Evolutionary conservation across 495 filamentous ascomycete genomes (phyloP).

Genomic region (Penicillium flavigenum): DNA sequence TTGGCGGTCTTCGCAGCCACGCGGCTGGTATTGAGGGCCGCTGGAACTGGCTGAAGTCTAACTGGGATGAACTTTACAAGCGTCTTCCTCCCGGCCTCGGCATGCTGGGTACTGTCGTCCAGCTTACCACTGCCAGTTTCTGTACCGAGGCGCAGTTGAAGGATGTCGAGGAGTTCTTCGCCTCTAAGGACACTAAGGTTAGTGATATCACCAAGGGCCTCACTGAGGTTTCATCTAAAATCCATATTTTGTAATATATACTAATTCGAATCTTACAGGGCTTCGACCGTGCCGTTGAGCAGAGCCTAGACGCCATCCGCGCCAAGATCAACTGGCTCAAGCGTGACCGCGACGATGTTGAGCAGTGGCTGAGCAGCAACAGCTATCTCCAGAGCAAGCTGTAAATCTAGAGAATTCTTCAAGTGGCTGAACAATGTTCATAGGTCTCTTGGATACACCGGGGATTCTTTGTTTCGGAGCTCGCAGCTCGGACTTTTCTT

Average conservation of each 20-base stretch:
- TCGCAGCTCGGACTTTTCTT: not conserved
- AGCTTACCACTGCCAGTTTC: conserved; percentile 81
- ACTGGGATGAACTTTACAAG: conserved; percentile 80
- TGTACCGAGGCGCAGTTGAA: conserved; percentile 70
- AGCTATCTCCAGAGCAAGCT: conserved; percentile 52
- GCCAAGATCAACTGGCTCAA: conserved; percentile 63
- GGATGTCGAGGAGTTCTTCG: conserved; percentile 79
- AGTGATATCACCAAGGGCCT: conserved; percentile 8
- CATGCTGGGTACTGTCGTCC: conserved; percentile 84
- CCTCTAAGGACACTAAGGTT: conserved; percentile 73
- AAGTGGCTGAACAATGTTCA: not conserved
- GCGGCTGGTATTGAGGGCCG: conserved; percentile 74
- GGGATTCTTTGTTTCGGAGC: not conserved
- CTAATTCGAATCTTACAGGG: conserved; percentile 38
- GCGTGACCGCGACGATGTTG: conserved; percentile 61
- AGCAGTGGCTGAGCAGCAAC: conserved; percentile 58
- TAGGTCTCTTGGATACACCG: not conserved
- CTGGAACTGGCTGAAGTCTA: conserved; percentile 78
- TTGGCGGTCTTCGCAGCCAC: conserved; percentile 75
- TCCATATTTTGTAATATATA: not conserved
- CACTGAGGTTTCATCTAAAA: not conserved
- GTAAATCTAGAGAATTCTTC: conserved; percentile 16
- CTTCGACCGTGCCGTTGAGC: conserved; percentile 59
- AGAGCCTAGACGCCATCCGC: conserved; percentile 59
- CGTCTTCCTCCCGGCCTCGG: conserved; percentile 73